Conservation (phyloP, 768 basidiomycete species). For the Termitomyces heimii region DNA sequence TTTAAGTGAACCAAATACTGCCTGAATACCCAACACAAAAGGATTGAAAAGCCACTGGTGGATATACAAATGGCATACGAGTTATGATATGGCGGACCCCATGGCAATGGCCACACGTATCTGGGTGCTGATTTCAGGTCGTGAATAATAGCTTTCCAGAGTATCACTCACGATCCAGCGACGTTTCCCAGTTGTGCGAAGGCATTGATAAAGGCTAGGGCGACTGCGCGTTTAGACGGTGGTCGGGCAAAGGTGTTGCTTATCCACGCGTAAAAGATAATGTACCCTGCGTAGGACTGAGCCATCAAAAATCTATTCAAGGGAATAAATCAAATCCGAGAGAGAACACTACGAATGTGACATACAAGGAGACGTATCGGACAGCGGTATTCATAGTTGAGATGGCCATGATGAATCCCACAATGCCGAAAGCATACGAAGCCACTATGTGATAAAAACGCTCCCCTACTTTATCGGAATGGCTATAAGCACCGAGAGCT, state of each 20-base stretch:
- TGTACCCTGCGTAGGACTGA: conserved; percentile 66
- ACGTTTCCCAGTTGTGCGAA: conserved; percentile 83
- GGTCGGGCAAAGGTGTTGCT: conserved; percentile 52
- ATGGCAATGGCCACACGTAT: conserved; percentile 61
- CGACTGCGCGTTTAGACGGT: conserved; percentile 84
- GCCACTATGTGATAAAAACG: conserved; percentile 61
- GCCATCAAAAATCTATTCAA: conserved; percentile 68
- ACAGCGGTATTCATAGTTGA: conserved; percentile 55
- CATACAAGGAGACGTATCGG: conserved; percentile 63
- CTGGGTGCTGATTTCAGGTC: conserved; percentile 19
- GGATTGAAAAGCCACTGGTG: conserved; percentile 41
- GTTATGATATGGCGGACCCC: conserved; percentile 65
- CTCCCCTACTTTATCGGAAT: conserved; percentile 67
- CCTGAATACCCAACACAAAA: conserved; percentile 46
- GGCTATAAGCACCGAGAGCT: conserved; percentile 28
- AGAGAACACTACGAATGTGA: background rate
- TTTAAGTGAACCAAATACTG: conserved; percentile 38
- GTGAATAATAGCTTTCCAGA: background rate
- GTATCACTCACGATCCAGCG: conserved; percentile 61
- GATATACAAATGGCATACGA: conserved; percentile 74
- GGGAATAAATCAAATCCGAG: background rate
- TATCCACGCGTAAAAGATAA: conserved; percentile 54
- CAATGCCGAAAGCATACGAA: conserved; percentile 51
- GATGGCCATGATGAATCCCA: conserved; percentile 65
- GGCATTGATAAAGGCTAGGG: conserved; percentile 76